Percentiles rank a stretch among this genome's conserved stretches.
These are phyloP conservation scores for Ophiostoma novo-ulmi DNA, from an alignment of 2,329 filamentous ascomycete genomes.

Conservation along the genomic window DNA sequence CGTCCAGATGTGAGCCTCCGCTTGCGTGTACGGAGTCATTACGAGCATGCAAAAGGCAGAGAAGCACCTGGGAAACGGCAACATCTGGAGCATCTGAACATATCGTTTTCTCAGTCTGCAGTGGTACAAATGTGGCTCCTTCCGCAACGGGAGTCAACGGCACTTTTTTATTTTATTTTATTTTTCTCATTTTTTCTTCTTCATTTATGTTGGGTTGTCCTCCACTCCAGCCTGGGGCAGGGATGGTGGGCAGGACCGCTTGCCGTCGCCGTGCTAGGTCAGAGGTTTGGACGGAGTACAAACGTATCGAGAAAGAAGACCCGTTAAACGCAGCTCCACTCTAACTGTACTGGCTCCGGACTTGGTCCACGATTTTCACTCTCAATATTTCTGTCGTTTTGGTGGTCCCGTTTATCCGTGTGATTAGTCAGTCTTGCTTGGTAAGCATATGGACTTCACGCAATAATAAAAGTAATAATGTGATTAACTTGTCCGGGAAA, in stretches of 20 bases:
- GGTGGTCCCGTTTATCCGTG: neutral
- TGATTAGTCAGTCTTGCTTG: neutral
- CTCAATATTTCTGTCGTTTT: neutral
- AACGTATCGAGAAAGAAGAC: constrained; percentile 10
- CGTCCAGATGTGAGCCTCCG: too few species aligned
- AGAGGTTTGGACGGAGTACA: constrained; percentile 9
- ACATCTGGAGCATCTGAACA: neutral
- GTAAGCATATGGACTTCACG: neutral
- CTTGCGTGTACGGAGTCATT: too few species aligned
- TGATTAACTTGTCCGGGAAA: neutral
- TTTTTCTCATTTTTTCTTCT: neutral
- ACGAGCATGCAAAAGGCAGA: too few species aligned
- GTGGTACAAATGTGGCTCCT: neutral
- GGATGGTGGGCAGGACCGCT: constrained; percentile 29
- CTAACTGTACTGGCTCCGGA: neutral
- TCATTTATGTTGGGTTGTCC: neutral
- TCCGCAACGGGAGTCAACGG: constrained; percentile 7
- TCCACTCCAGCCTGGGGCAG: neutral
- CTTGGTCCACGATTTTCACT: neutral
- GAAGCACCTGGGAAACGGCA: too few species aligned
- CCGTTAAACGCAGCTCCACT: constrained; percentile 8
- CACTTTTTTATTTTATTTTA: neutral
- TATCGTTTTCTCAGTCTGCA: neutral
- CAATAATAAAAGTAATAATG: neutral
- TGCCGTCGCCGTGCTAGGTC: constrained; percentile 27